These are phyloP conservation scores for Geranium incanum DNA, from an alignment of 441 rosid genomes.

Conservation along the genomic window DNA sequence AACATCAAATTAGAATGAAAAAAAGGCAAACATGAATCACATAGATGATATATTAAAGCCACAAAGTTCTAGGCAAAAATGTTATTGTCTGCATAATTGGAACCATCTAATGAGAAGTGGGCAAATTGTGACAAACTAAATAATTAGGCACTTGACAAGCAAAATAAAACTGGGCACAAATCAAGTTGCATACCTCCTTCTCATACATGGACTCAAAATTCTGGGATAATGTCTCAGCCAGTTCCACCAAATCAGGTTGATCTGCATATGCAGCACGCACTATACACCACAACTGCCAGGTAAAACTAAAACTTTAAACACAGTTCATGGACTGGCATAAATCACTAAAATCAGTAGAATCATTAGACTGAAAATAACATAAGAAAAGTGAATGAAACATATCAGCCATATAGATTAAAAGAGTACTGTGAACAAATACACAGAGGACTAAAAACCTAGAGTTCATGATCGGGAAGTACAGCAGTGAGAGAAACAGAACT, in stretches of 20 bases:
- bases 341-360: background rate
- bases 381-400: background rate
- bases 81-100: background rate
- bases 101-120: background rate
- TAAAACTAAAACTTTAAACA: slow-evolving; percentile 28
- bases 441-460: background rate
- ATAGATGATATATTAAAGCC: background rate
- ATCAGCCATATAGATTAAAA: background rate
- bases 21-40: too few species aligned
- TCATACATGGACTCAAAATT: slow-evolving; percentile 64
- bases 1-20: background rate
- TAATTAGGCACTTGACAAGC: background rate
- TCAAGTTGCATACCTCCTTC: slow-evolving; percentile 53
- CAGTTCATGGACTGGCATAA: slow-evolving; percentile 3
- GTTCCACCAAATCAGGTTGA: slow-evolving; percentile 65
- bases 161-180: background rate
- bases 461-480: background rate
- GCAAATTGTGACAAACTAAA: slow-evolving; percentile 1
- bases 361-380: slow-evolving; percentile 2
- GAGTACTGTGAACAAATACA: background rate
- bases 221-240: slow-evolving; percentile 62
- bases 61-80: background rate
- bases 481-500: background rate
- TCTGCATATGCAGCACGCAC: slow-evolving; percentile 56
- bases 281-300: slow-evolving; percentile 78